Conservation (phyloP, 140 eudicot genomes). For the Ambrosia hybrid region DNA sequence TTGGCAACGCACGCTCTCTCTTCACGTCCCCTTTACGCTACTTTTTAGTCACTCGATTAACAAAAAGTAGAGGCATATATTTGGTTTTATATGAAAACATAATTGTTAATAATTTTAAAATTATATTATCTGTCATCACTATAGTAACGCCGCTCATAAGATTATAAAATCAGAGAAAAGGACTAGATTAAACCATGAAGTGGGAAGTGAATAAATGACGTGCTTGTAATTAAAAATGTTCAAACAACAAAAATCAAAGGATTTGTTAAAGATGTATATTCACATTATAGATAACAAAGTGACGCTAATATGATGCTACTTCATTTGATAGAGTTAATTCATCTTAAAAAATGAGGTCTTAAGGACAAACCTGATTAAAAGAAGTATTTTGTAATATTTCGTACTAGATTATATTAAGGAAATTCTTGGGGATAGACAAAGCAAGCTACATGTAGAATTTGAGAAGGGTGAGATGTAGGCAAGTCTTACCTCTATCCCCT, state of each 20-base stretch:
- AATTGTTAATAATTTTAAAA: background rate
- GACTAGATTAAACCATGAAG: background rate
- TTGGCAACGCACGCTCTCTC: slow-evolving; percentile 34
- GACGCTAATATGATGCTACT: no score
- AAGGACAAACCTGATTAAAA: no score
- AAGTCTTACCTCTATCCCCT: no score
- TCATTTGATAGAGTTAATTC: no score
- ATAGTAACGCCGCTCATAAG: no score
- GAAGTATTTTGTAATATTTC: no score
- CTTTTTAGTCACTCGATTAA: slow-evolving; percentile 18
- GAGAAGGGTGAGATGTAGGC: no score
- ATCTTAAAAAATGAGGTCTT: no score
- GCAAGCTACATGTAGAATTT: no score
- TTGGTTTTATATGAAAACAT: slow-evolving; percentile 3
- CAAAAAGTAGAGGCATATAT: slow-evolving; percentile 19
- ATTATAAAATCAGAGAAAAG: background rate
- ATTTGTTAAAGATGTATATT: background rate
- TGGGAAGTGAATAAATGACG: background rate
- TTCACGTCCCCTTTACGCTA: slow-evolving; percentile 32
- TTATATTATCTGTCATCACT: background rate
- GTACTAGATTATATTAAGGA: no score
- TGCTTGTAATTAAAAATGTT: background rate
- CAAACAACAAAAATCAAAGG: background rate
- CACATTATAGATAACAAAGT: no score
- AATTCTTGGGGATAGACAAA: no score